Base-by-base conservation (phyloP, 2,329 filamentous ascomycete species). In the Dactylella cylindrospora region DNA sequence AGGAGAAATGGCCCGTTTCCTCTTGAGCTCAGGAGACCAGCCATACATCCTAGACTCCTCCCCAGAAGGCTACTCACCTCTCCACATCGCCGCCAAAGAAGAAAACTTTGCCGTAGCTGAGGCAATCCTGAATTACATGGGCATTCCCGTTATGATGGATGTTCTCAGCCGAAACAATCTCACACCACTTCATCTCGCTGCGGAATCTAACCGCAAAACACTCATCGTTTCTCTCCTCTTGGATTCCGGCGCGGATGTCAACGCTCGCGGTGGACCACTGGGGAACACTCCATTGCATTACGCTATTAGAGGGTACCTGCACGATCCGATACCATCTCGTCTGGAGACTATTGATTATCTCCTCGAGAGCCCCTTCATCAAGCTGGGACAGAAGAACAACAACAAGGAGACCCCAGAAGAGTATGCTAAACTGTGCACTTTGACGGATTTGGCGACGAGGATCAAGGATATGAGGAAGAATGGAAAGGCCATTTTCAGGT, bases 401-500 rank as follows among this genome's bases (percentile, higher is more conserved):
- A 62, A 62, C 26, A 62, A 62, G 19, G 57, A 62, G 38, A 62
- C 49, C 13, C 29, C 57, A 5, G 57, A 62, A 26, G 57, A 62
- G 57, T 62, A 44, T 23, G 57, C 57, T 20, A 62, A 62, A 44
- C 20, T 62, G 38, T 62, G 57, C 31, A 62, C 57, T 10, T 32
- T 62, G 49, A 36, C 45, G 17, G 49, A 50, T 40, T 25, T 62
- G 36, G 50, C 57, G 49, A 52, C 49, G 17, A 28, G 57, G 36
- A 62, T 62, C 25, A 62, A 62, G 31, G 57, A 62, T 40, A 62
- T 62, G 57, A 46, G 57, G 32, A 62, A 62, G 49, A 62, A 62
- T 15, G 57, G 57, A 20, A 62, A 62, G 32, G 57, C 57, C 29
- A 62, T 62, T 4, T 62, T 62, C 22, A n/a, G 57, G 29, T 52